Evolutionary conservation across 805 yeast species (phyloP).

Genomic region (Saturnispora ahearnii): DNA sequence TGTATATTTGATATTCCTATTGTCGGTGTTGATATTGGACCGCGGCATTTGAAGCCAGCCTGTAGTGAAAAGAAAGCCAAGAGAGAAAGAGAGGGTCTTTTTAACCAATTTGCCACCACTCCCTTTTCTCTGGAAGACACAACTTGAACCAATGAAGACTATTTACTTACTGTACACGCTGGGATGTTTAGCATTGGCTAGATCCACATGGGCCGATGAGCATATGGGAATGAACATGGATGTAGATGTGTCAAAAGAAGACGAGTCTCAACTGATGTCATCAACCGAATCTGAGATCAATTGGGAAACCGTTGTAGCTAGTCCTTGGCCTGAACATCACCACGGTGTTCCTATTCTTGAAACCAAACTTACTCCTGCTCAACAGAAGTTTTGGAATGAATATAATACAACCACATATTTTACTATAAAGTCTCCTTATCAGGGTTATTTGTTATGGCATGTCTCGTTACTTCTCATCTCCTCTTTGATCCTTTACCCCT

Average conservation of each 20-base stretch:
- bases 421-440: constrained; percentile 41
- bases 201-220: neutral
- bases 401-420: constrained; percentile 75
- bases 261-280: neutral
- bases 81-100: neutral
- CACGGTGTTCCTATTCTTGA: constrained; percentile 74
- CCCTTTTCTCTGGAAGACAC: neutral
- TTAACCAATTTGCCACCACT: neutral
- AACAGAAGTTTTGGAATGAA: constrained; percentile 64
- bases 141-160: neutral
- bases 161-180: neutral
- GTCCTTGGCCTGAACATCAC: constrained; percentile 39
- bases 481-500: constrained; percentile 55
- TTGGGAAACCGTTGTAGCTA: constrained; percentile 25
- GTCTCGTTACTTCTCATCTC: constrained; percentile 35
- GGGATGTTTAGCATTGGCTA: neutral
- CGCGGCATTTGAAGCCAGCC: neutral
- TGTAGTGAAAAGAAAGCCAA: neutral
- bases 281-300: neutral
- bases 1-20: neutral
- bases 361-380: constrained; percentile 60
- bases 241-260: neutral
- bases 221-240: constrained; percentile 2
- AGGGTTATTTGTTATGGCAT: constrained; percentile 48
- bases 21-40: neutral